phyloP scores from a whole-genome alignment of 306 rosid species.

The Sindora glabra region DNA sequence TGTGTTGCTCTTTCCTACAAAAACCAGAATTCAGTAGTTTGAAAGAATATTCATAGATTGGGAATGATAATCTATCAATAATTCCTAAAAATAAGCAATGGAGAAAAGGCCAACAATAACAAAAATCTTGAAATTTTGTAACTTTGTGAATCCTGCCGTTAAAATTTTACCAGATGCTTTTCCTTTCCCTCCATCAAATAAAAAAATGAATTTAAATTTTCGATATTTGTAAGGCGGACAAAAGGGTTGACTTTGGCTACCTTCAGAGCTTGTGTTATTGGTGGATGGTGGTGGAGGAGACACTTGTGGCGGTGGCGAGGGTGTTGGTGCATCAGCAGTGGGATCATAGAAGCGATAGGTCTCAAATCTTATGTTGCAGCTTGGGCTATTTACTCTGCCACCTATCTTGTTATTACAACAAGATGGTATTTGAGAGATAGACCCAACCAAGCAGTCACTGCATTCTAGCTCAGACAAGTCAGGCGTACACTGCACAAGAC shows the following conservation, averaged over 20 bases:
- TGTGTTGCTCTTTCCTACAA: conserved; percentile 28
- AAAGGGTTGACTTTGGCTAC: no score
- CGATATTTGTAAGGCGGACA: no score
- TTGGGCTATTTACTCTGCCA: conserved; percentile 12
- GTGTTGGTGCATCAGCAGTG: background rate
- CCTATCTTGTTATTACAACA: conserved; percentile 12
- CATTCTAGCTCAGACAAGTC: conserved; percentile 9
- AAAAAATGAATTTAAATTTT: background rate
- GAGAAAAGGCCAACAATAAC: background rate
- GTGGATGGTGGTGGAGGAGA: background rate
- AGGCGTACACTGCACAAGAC: conserved; percentile 33
- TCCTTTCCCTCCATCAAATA: no score
- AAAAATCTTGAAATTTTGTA: background rate
- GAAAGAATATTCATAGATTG: no score
- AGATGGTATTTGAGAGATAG: rapidly evolving
- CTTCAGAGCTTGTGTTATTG: background rate
- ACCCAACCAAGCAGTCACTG: background rate
- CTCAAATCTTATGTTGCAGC: conserved; percentile 22
- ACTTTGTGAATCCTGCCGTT: background rate
- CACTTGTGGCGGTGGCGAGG: background rate
- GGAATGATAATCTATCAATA: background rate
- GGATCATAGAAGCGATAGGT: background rate
- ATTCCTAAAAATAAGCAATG: background rate
- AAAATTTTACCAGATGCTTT: background rate
- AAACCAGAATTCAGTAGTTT: background rate